Base-by-base conservation (phyloP, 495 filamentous ascomycete species). In the Lasiosphaeria miniovina region DNA sequence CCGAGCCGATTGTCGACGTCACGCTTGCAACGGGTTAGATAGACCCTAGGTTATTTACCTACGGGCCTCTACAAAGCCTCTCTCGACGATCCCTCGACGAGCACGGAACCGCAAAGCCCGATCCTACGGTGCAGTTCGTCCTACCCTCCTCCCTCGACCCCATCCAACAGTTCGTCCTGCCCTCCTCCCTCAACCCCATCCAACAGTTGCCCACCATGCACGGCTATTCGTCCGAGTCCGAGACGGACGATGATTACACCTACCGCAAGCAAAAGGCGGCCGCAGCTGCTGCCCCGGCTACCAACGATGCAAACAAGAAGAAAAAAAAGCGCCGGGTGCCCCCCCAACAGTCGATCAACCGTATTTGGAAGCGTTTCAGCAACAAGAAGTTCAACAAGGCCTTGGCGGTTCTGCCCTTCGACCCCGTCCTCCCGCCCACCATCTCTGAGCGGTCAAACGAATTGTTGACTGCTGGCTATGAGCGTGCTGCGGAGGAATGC, bases 331-430 rank as follows among this genome's bases (percentile, higher is more conserved):
- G 76, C 58, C 82, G 76, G 60, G 80, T 87, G 48, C 73, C 88
- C 9, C 91, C 91, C 4, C 91, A 96, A 73, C 81, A 87, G 65
- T 81, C 75, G 45, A 83, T 95, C 60, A 86, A 89, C 68, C 83
- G 85, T 57, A 93, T 93, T 70, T 96, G 91, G 91, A 78, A 84
- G 60, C 85, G 83, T 32, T 94, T 94, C 71, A 86, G 80, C 57
- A 84, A 82, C 55, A 90, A 87, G 61, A 72, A 75, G 57, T 78
- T 74, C 61, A 74, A 69, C 66, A 80, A 78, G 71, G 78, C 78
- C 0, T 67, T 81, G 7, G 67, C 76, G 3, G 69, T 81, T 36
- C 59, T 81, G 3, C 78, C 78, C 36, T 80, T 80, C 64, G 76
- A 78, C 40, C 76, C 78, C 5, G 77, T 81, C 1, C 71, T 73